phyloP scores from a whole-genome alignment of 495 filamentous ascomycete species.

The Glarea lozoyensis region DNA sequence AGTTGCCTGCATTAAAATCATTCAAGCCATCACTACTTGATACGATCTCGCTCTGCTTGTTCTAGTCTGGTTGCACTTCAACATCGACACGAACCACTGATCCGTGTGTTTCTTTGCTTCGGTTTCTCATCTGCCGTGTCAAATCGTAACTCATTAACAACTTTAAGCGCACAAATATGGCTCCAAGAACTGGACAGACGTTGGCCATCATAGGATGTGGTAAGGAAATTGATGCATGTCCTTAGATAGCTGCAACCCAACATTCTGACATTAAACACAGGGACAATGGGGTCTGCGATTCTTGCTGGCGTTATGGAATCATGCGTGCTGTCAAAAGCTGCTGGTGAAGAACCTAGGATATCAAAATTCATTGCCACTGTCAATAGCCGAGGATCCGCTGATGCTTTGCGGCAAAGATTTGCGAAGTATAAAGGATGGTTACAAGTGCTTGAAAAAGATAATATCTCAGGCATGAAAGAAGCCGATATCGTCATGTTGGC shows the following conservation, averaged over 20 bases:
- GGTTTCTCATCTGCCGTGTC: too few species aligned
- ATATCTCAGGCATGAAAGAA: slow-evolving; percentile 7
- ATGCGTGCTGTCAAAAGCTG: slow-evolving; percentile 23
- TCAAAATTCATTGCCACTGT: slow-evolving; percentile 64
- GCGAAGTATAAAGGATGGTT: neutral
- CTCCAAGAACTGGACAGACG: too few species aligned
- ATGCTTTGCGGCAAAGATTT: slow-evolving; percentile 23
- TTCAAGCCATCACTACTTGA: too few species aligned
- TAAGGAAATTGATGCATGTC: slow-evolving; percentile 27
- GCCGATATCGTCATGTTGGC: slow-evolving; percentile 46
- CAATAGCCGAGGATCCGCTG: slow-evolving; percentile 47
- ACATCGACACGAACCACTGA: too few species aligned
- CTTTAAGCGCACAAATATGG: too few species aligned
- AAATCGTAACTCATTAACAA: too few species aligned
- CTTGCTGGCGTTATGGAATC: slow-evolving; percentile 68
- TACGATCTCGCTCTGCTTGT: too few species aligned
- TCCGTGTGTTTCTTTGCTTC: too few species aligned
- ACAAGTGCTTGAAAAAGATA: slow-evolving; percentile 7
- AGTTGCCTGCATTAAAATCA: too few species aligned
- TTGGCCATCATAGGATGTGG: slow-evolving; percentile 67
- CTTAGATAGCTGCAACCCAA: neutral
- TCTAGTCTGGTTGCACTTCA: too few species aligned
- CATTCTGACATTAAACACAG: slow-evolving; percentile 23
- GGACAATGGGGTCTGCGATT: slow-evolving; percentile 78
- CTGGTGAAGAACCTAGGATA: slow-evolving; percentile 37